These are phyloP conservation scores for Nannochloropsis salina DNA, from an alignment of 108 stramenopile species.

Conservation along the genomic window DNA sequence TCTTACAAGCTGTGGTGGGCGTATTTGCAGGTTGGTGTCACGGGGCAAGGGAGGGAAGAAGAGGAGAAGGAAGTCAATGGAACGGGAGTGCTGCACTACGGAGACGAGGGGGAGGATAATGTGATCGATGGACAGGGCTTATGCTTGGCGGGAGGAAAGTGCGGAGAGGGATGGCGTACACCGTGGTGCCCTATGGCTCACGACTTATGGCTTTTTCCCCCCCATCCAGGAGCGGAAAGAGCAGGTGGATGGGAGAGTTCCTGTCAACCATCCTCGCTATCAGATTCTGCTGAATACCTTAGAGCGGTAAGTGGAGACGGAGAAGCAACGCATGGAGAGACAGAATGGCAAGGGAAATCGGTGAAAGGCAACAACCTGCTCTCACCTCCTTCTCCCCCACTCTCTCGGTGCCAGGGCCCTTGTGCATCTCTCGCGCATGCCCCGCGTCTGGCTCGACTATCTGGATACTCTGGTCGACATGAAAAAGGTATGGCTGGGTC, in stretches of 20 bases:
- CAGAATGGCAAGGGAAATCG: constrained; percentile 32
- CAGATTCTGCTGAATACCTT: constrained; percentile 53
- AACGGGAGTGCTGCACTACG: background rate
- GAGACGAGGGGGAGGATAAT: background rate
- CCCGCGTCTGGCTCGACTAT: constrained; percentile 83
- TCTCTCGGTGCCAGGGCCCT: constrained; percentile 41
- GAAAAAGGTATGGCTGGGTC: background rate
- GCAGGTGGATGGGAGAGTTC: background rate
- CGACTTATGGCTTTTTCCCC: background rate
- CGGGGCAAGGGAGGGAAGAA: constrained; percentile 43
- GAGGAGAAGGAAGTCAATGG: background rate
- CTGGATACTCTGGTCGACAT: constrained; percentile 47
- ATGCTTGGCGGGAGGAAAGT: too few species aligned
- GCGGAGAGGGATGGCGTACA: background rate
- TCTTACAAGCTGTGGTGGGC: constrained; percentile 93
- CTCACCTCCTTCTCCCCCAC: background rate
- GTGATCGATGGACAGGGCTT: background rate
- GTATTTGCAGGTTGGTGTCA: constrained; percentile 60
- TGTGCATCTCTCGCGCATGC: constrained; percentile 77
- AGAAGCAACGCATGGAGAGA: background rate
- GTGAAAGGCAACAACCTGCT: background rate
- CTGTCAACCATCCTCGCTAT: constrained; percentile 28
- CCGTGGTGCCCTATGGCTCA: background rate
- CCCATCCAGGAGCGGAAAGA: background rate
- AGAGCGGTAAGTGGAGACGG: constrained; percentile 27